Percentiles rank a stretch among this genome's conserved stretches.
Evolutionary conservation across 139 green algal genomes (phyloP).

Genomic region (Chlorella sp.): DNA sequence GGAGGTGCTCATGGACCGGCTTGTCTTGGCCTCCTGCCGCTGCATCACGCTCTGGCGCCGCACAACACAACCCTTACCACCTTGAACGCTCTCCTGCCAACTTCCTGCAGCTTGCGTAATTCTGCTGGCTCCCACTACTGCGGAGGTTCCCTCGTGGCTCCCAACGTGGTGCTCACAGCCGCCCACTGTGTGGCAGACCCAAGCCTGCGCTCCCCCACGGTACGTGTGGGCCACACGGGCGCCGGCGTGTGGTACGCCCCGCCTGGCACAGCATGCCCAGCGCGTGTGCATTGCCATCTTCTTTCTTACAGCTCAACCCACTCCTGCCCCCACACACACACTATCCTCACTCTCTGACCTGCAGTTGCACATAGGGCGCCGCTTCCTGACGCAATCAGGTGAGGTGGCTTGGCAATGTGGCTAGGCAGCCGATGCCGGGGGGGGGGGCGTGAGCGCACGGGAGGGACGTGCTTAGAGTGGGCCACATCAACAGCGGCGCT

Average conservation of each 20-base stretch:
- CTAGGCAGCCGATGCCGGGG: neutral
- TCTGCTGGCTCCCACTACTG: slow-evolving; percentile 5
- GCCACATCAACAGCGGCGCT: neutral
- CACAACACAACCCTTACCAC: no score
- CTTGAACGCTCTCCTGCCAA: no score
- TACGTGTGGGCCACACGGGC: neutral
- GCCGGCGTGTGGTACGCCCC: no score
- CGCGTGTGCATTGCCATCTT: neutral
- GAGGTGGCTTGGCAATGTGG: neutral
- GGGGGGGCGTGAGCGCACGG: no score
- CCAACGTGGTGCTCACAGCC: slow-evolving; percentile 8
- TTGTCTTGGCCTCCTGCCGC: no score
- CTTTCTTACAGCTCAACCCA: neutral
- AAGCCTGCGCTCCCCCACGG: neutral
- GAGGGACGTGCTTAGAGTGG: no score
- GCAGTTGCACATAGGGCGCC: slow-evolving; percentile 29
- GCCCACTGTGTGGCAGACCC: neutral
- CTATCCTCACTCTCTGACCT: neutral
- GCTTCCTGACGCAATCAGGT: neutral
- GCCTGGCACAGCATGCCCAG: neutral
- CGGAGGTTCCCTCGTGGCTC: neutral
- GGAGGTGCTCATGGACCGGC: no score
- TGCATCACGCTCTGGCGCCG: no score
- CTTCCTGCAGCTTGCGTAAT: neutral
- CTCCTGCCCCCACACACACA: neutral